Conservation (phyloP, 2,329 filamentous ascomycete genomes). For the Claviceps purpurea region DNA sequence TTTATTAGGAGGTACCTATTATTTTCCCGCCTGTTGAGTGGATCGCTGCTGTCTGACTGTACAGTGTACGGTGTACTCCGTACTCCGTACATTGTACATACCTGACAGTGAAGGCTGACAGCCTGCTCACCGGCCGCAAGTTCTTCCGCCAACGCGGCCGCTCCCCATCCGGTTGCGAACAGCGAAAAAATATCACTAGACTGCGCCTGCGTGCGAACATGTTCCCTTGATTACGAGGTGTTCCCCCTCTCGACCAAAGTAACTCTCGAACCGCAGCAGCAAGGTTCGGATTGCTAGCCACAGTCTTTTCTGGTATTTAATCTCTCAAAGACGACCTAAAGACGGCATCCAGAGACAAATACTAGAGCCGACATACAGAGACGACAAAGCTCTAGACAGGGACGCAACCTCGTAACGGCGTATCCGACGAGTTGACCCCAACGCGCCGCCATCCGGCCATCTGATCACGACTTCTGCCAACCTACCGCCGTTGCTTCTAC, state of each 20-base stretch:
- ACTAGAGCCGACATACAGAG: background rate
- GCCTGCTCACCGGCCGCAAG: background rate
- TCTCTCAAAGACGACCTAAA: background rate
- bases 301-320: background rate
- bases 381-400: background rate
- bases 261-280: background rate
- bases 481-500: background rate
- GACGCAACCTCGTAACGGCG: background rate
- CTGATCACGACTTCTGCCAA: background rate
- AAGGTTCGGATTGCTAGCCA: background rate
- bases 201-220: background rate
- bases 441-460: background rate
- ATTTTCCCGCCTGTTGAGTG: too few relatives aligned
- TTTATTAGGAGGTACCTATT: too few relatives aligned
- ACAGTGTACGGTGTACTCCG: too few relatives aligned
- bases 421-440: background rate
- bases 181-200: background rate
- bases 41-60: too few relatives aligned
- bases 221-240: background rate
- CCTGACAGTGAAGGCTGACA: background rate
- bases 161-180: background rate
- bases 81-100: too few relatives aligned
- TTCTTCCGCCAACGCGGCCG: constrained; percentile 1
- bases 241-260: background rate
- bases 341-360: too few relatives aligned